Percentiles rank a stretch among this genome's conserved stretches.
Conservation (phyloP, 768 basidiomycete species). For the Trametes elegans region DNA sequence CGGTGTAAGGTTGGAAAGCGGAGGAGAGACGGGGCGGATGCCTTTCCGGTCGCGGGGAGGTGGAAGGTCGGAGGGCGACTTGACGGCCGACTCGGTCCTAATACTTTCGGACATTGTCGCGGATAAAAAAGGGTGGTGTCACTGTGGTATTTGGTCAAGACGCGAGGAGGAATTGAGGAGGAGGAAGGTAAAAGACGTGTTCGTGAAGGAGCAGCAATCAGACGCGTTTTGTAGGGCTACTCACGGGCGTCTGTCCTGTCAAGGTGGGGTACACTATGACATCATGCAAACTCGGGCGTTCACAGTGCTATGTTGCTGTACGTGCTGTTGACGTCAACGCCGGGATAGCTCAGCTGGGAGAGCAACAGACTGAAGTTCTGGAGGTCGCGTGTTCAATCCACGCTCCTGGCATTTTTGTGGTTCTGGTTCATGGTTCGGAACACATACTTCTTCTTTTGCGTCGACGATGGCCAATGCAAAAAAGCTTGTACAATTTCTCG, state of each 20-base stretch:
- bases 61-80: constrained; percentile 26
- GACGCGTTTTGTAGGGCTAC: not conserved
- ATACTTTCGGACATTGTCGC: constrained; percentile 15
- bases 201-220: too few relatives aligned
- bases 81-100: constrained; percentile 15
- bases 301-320: not conserved
- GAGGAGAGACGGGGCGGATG: constrained; percentile 40
- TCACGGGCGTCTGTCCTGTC: not conserved
- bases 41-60: constrained; percentile 30
- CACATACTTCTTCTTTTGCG: too few relatives aligned
- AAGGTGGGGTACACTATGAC: not conserved
- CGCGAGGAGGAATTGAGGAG: not conserved
- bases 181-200: not conserved
- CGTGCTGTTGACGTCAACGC: constrained; percentile 7
- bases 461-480: too few relatives aligned
- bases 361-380: constrained; percentile 37
- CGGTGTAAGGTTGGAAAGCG: constrained; percentile 42
- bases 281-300: too few relatives aligned
- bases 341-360: constrained; percentile 37
- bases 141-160: not conserved
- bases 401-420: constrained; percentile 17
- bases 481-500: too few relatives aligned
- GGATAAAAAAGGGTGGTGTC: too few relatives aligned
- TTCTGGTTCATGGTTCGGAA: not conserved
- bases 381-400: constrained; percentile 24